phyloP scores from a whole-genome alignment of 2,329 filamentous ascomycete genomes.

The Stenocarpella maydis region DNA sequence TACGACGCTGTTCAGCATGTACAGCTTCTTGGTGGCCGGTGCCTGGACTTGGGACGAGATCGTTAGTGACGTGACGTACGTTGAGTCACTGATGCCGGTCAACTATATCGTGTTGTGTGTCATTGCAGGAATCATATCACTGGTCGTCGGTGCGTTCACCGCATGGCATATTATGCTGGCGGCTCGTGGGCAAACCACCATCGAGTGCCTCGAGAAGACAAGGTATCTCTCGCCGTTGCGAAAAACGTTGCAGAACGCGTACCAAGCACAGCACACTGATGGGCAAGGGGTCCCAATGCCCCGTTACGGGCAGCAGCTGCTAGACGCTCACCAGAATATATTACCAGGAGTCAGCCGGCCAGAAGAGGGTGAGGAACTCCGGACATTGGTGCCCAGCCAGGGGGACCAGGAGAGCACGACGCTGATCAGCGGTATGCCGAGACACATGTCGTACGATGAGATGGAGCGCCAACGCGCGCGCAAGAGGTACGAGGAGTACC shows the following conservation, averaged over 20 bases:
- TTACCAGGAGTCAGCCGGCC: slow-evolving; percentile 81
- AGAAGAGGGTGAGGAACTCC: slow-evolving; percentile 77
- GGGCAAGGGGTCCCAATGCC: slow-evolving; percentile 60
- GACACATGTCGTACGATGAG: slow-evolving; percentile 62
- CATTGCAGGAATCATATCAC: slow-evolving; percentile 86
- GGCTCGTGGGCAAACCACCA: slow-evolving; percentile 84
- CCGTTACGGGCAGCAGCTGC: slow-evolving; percentile 74
- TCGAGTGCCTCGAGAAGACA: slow-evolving; percentile 95
- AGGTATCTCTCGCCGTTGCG: slow-evolving; percentile 86
- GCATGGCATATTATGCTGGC: slow-evolving; percentile 90
- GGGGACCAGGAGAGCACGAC: slow-evolving; percentile 30
- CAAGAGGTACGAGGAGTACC: slow-evolving; percentile 72
- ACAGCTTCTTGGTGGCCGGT: slow-evolving; percentile 78
- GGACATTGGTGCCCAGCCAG: slow-evolving; percentile 37
- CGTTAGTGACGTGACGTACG: slow-evolving; percentile 72
- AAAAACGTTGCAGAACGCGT: slow-evolving; percentile 72
- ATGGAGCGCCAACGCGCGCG: slow-evolving; percentile 63
- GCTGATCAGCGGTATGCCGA: slow-evolving; percentile 44
- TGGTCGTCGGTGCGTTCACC: slow-evolving; percentile 90
- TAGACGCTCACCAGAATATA: slow-evolving; percentile 83
- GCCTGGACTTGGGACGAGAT: slow-evolving; percentile 89
- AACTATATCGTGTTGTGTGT: slow-evolving; percentile 92
- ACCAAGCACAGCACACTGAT: slow-evolving; percentile 61
- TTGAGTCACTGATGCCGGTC: slow-evolving; percentile 82
- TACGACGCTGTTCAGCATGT: slow-evolving; percentile 84